Evolutionary conservation across 1,284 basidiomycete genomes (phyloP).

Genomic region (Puccinia hordei): DNA sequence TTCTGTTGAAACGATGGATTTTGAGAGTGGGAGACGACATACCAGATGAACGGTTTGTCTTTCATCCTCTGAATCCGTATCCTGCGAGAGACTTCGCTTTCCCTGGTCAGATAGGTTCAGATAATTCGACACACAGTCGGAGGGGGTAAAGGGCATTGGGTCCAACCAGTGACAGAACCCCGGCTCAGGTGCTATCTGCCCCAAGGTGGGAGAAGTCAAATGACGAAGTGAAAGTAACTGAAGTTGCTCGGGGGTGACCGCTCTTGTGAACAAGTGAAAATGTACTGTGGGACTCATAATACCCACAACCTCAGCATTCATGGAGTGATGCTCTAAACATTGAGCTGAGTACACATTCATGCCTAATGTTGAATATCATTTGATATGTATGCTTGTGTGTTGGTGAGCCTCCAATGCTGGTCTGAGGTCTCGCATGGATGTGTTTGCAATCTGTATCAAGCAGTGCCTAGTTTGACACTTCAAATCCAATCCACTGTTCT

Average conservation of each 20-base stretch:
- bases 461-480: too few species aligned
- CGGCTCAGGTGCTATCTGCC: not conserved
- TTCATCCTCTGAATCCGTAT: conserved; percentile 50
- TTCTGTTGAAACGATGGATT: not conserved
- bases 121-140: not conserved
- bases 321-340: too few species aligned
- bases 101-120: not conserved
- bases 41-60: conserved; percentile 63
- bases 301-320: too few species aligned
- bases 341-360: too few species aligned
- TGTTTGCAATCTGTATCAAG: too few species aligned
- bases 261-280: too few species aligned
- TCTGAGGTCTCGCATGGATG: too few species aligned
- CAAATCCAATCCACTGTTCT: too few species aligned
- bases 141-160: not conserved
- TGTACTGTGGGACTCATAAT: too few species aligned
- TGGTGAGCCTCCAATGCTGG: too few species aligned
- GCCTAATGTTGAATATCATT: too few species aligned
- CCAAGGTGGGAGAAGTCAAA: not conserved
- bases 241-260: not conserved
- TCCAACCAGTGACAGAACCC: not conserved
- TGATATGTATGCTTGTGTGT: too few species aligned
- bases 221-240: not conserved
- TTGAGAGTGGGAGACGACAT: conserved; percentile 51
- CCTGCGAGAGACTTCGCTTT: not conserved